These are phyloP conservation scores for Pythium graminicola DNA, from an alignment of 352 stramenopile species.

Conservation along the genomic window DNA sequence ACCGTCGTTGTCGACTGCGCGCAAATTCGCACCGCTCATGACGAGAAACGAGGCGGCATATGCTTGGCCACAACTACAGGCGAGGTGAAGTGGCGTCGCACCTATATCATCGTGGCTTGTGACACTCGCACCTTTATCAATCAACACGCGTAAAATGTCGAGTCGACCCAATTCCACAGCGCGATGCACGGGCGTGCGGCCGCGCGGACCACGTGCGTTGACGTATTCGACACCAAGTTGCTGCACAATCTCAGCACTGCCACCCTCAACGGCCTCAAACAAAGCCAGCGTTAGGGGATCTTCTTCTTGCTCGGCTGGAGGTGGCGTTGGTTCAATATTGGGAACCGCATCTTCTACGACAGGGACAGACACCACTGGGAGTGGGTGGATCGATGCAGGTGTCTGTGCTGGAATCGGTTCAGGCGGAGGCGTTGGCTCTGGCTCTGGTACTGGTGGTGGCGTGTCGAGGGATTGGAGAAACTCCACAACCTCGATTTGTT, in stretches of 20 bases:
- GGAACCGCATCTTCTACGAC: background rate
- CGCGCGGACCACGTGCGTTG: background rate
- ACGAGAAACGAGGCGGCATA: background rate
- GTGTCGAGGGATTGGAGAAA: background rate
- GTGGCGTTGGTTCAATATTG: background rate
- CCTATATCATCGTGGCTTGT: background rate
- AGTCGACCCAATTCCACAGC: background rate
- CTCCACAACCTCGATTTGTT: background rate
- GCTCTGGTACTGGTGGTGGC: background rate
- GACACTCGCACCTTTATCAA: slow-evolving; percentile 4
- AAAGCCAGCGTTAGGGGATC: background rate
- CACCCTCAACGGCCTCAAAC: background rate
- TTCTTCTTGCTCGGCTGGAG: background rate
- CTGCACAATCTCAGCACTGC: background rate
- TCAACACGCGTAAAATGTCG: background rate
- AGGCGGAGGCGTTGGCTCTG: background rate
- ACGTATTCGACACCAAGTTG: slow-evolving; percentile 1
- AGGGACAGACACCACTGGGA: background rate
- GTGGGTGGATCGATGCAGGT: background rate
- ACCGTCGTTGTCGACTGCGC: background rate
- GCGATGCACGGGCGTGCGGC: background rate
- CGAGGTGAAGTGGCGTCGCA: slow-evolving; percentile 4
- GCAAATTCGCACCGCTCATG: background rate
- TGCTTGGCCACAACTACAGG: background rate
- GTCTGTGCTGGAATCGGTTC: background rate